These are phyloP conservation scores for Desmodesmus armatus DNA, from an alignment of 139 green algal genomes.

Conservation along the genomic window DNA sequence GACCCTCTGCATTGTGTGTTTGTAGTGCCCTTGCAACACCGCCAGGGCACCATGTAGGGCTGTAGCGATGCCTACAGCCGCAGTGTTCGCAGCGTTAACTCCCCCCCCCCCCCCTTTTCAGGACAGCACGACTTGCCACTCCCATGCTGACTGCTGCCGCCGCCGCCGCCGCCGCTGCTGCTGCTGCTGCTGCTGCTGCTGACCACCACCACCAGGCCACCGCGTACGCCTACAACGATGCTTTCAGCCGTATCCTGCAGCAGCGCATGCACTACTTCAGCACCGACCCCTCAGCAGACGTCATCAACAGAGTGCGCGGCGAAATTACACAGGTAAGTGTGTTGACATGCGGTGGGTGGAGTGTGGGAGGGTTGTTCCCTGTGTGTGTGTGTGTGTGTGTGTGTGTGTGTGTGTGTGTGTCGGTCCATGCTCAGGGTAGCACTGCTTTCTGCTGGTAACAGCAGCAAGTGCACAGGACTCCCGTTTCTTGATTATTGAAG, in stretches of 20 bases:
- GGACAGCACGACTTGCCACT: background rate
- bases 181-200: no score
- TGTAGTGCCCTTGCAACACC: no score
- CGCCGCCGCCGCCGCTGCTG: no score
- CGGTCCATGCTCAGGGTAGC: no score
- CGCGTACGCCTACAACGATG: constrained; percentile 91
- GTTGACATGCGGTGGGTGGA: background rate
- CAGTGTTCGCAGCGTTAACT: background rate
- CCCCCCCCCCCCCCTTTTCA: background rate
- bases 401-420: no score
- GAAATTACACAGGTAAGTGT: constrained; percentile 69
- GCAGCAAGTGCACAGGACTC: no score
- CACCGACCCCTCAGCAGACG: constrained; percentile 81
- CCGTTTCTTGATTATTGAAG: no score
- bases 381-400: background rate
- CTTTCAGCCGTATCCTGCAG: constrained; percentile 82
- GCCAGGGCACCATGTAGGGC: no score
- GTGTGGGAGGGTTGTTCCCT: background rate
- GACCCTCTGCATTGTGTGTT: no score
- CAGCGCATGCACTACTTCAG: constrained; percentile 85
- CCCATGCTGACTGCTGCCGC: background rate
- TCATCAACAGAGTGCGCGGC: constrained; percentile 81
- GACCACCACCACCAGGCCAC: constrained; percentile 63
- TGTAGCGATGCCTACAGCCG: background rate
- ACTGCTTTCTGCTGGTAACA: background rate